phyloP scores from a whole-genome alignment of 2,329 filamentous ascomycete species.

The Colletotrichum eleusines region DNA sequence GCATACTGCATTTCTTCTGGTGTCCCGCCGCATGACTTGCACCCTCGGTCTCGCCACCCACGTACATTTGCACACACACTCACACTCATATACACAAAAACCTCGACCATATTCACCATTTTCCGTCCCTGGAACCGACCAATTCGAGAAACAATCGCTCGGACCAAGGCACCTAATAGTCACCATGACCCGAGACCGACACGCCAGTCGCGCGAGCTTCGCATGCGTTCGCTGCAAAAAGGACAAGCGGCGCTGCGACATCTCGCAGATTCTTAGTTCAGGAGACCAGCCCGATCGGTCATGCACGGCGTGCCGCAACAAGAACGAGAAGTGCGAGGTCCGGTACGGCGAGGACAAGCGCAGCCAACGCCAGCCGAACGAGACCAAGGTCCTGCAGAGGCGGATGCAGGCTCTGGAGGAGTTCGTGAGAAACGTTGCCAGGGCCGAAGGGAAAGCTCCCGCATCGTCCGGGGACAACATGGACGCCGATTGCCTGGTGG shows the following conservation, averaged over 20 bases:
- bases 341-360: conserved; percentile 38
- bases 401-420: conserved; percentile 37
- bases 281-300: conserved; percentile 20
- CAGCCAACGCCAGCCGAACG: conserved; percentile 31
- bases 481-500: neutral
- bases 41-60: neutral
- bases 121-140: too few species aligned
- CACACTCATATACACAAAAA: neutral
- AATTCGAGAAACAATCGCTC: neutral
- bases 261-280: conserved; percentile 25
- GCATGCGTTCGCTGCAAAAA: conserved; percentile 39
- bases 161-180: neutral
- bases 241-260: conserved; percentile 38
- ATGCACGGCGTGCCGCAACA: conserved; percentile 35
- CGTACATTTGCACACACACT: neutral
- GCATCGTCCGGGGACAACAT: neutral
- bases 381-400: conserved; percentile 28
- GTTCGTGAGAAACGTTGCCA: conserved; percentile 31
- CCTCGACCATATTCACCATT: neutral
- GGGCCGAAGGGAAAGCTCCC: neutral
- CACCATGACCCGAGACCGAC: conserved; percentile 33
- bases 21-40: neutral
- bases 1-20: neutral
- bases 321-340: conserved; percentile 39
- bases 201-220: conserved; percentile 38